Evolutionary conservation across 2,329 filamentous ascomycete species (phyloP), one percentile per base, ranked within the genome.

Genomic region (Colletotrichum eleusines): DNA sequence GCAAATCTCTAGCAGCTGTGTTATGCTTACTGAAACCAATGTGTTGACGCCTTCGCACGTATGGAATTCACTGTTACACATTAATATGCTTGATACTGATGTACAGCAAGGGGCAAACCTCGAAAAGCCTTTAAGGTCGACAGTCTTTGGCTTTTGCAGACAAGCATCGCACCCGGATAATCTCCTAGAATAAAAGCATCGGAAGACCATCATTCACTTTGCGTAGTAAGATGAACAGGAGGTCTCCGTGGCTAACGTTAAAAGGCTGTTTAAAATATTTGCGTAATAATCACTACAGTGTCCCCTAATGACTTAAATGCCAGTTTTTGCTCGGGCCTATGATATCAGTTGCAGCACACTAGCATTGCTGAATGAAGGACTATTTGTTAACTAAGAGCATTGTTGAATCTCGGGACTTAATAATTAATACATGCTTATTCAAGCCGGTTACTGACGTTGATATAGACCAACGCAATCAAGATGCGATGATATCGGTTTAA

Each of bases 151-250:
- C 82, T 85, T 0, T 73, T 88, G 55, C 86, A 88, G 75, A 74
- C 87, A 4, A 89, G 88, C 68, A 85, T 88, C 33, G 78, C 87
- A 1, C 86, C 78, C 1, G 86, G 86, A 3, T 69, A 75, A 6
- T 72, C 87, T 8, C 86, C 85, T 0, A 74, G 68, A 46, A 70
- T 74, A 5, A 80, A 75, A 6, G 71, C 72, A 1, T 73, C 71
- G 1, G 79, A 80, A 1, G 79, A 80, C 0, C 73, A 77, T 18
- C 75, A 78, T 82, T 66, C 16, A 68, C 84, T 33, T 9, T 80
- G 80, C 58, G 12, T 84, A 20, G 82, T 35, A 35, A 82, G 0
- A 44, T n/a, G n/a, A n/a, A n/a, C n/a, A n/a, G n/a, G n/a, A n/a
- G n/a, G n/a, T n/a, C n/a, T n/a, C n/a, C n/a, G n/a, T n/a, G 31